A percentile compares a stretch with the other conserved stretches of the same genome.
Evolutionary conservation across 768 basidiomycete genomes (phyloP).

Genomic region (Mycena haematopus): DNA sequence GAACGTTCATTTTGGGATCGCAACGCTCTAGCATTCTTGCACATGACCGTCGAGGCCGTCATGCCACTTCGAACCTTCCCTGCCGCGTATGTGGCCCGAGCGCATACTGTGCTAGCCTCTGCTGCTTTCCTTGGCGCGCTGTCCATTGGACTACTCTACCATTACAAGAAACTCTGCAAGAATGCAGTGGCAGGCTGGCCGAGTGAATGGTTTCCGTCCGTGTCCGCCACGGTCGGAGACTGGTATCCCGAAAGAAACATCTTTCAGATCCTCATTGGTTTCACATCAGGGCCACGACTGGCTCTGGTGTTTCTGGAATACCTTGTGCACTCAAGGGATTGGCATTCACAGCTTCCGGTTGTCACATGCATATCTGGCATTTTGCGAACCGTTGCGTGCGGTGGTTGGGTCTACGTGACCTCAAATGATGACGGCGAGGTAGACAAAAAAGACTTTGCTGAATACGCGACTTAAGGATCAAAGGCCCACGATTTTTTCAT

Average conservation of each 20-base stretch:
- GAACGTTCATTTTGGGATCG: too few relatives aligned
- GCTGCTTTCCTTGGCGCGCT: constrained; percentile 73
- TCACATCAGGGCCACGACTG: constrained; percentile 84
- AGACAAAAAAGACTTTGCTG: background rate
- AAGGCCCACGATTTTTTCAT: constrained; percentile 80
- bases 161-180: constrained; percentile 86
- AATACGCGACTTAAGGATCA: background rate
- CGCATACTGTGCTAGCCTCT: constrained; percentile 71
- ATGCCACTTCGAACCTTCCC: background rate
- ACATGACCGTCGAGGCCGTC: too few relatives aligned
- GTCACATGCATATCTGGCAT: constrained; percentile 68
- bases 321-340: constrained; percentile 49
- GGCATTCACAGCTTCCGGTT: constrained; percentile 48
- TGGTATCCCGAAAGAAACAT: constrained; percentile 87
- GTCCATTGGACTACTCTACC: constrained; percentile 65
- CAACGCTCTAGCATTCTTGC: too few relatives aligned
- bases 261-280: constrained; percentile 87
- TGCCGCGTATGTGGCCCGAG: constrained; percentile 62
- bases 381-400: constrained; percentile 79
- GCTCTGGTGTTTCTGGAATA: constrained; percentile 69
- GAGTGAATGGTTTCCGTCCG: constrained; percentile 90
- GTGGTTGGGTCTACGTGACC: constrained; percentile 93
- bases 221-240: constrained; percentile 90
- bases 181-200: constrained; percentile 85
- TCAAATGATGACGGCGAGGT: constrained; percentile 81